Evolutionary conservation across 2,329 filamentous ascomycete genomes (phyloP), one percentile per base, ranked within the genome.

Genomic region (Elsinoe arachidis): DNA sequence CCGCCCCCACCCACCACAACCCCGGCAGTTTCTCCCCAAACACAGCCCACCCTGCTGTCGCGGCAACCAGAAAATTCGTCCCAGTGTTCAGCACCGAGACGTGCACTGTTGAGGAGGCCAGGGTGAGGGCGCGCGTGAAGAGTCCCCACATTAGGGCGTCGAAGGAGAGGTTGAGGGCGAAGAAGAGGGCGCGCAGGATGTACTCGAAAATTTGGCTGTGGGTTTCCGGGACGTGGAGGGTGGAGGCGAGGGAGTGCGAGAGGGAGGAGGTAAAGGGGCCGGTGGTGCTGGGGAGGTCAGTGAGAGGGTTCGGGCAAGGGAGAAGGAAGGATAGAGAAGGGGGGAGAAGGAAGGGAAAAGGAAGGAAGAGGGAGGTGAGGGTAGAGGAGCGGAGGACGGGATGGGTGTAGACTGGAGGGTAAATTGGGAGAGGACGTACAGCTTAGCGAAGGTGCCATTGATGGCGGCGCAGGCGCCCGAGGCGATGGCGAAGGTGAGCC

Each of bases 111-210:
- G 86, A 90, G 58, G 81, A 80, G 12, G 87, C 86, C 15, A 81
- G 79, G 0, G 87, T 83, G n/a, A 92, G 80, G 55, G 88, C 88
- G 52, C 82, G 80, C 5, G 88, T 92, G 74, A 91, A 92, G 49
- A 92, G 79, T 0, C 85, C 83, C 88, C 88, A 92, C 88, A 92
- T 92, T 71, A 89, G 76, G 55, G 81, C 86, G 66, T 90, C 90
- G 71, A 90, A 90, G 54, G 80, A 70, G 44, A 90, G 76, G 65
- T 90, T 92, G 11, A 91, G 77, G 0, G 75, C 79, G 66, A 92
- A 91, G 76, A 91, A 91, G 41, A 80, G 79, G 39, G 71, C 78
- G 64, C 80, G 71, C 21, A 82, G 72, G 9, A 73, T 64, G 55
- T 72, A 70, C 59, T 82, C 80, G 21, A 81, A 70, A 14, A 76